Evolutionary conservation across 2,329 filamentous ascomycete species (phyloP).

Genomic region (Phyllosticta capitalensis): DNA sequence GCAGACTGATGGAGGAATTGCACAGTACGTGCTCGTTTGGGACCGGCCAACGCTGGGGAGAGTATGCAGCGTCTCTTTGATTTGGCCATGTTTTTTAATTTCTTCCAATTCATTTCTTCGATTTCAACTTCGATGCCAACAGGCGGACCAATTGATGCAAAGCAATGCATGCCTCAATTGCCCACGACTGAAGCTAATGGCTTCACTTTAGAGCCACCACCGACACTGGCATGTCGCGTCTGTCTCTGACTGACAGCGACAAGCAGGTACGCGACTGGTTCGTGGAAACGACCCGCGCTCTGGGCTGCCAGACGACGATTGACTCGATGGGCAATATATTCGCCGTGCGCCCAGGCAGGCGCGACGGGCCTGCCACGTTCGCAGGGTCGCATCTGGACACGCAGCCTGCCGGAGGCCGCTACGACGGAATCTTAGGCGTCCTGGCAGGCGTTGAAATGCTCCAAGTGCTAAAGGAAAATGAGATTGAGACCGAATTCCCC

Average conservation of each 20-base stretch:
- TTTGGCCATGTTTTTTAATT: not conserved
- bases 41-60: constrained; percentile 55
- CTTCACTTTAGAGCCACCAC: constrained; percentile 37
- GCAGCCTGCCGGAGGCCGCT: constrained; percentile 53
- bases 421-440: constrained; percentile 70
- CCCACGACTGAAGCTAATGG: not conserved
- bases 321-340: constrained; percentile 79
- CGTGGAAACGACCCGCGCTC: constrained; percentile 47
- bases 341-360: constrained; percentile 55
- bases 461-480: constrained; percentile 55
- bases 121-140: not conserved
- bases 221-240: constrained; percentile 68
- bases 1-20: constrained; percentile 52
- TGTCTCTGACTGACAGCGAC: constrained; percentile 62
- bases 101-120: not conserved
- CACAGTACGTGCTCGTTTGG: constrained; percentile 61
- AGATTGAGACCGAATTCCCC: constrained; percentile 58
- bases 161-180: not conserved
- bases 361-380: constrained; percentile 53
- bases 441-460: constrained; percentile 65
- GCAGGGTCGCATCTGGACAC: constrained; percentile 57
- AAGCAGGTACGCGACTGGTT: constrained; percentile 70
- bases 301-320: constrained; percentile 58
- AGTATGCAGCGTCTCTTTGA: constrained; percentile 37
- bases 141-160: not conserved